Evolutionary conservation across 2,329 filamentous ascomycete species (phyloP), one percentile per base, ranked within the genome.

Genomic region (Aspergillus ruber): DNA sequence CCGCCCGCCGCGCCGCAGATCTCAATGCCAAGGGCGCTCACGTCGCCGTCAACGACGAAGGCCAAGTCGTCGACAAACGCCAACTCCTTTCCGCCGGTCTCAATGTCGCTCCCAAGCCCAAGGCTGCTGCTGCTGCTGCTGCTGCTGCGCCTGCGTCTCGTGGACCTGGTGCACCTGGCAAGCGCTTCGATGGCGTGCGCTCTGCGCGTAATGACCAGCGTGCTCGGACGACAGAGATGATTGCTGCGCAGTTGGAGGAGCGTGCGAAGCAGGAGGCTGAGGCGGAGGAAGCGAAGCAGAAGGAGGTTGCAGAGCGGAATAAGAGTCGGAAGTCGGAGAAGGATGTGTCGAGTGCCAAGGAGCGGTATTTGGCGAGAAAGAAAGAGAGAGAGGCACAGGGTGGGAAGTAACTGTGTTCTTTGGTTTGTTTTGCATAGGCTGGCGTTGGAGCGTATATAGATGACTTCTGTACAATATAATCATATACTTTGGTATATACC

Each of bases 1-100:
- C 80, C 41, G 72, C 70, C 0, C 74, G 83, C 49, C 59, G 78
- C n/a, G 78, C 78, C 1, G 74, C 73, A 20, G 79, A 83, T 48
- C 59, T 82, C 35, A 77, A 76, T 45, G 71, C 72, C 8, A 58
- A 58, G 6, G 72, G 71, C 17, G 80, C 79, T 21, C 72, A 74
- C 27, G 71, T 84, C 39, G 69, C 75, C 9, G 57, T 84, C 51
- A 84, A 84, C 52, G 82, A 85, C 33, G 82, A 85, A 38, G 82
- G 82, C 2, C 76, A 83, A 53, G 74, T 85, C 7, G 77, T 80
- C 25, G 82, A 85, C 56, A 84, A 83, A 63, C 72, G 81, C 6
- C 80, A 84, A 56, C 65, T 85, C 2, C 73, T 85, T 7, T 72
- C 72, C 25, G 82, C 81, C 3, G 82, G 82, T 17, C 64, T 85